A percentile compares a stretch with the other conserved stretches of the same genome.
These are phyloP conservation scores for Naganishia sp. DNA, from an alignment of 1,284 basidiomycete genomes.

Conservation along the genomic window DNA sequence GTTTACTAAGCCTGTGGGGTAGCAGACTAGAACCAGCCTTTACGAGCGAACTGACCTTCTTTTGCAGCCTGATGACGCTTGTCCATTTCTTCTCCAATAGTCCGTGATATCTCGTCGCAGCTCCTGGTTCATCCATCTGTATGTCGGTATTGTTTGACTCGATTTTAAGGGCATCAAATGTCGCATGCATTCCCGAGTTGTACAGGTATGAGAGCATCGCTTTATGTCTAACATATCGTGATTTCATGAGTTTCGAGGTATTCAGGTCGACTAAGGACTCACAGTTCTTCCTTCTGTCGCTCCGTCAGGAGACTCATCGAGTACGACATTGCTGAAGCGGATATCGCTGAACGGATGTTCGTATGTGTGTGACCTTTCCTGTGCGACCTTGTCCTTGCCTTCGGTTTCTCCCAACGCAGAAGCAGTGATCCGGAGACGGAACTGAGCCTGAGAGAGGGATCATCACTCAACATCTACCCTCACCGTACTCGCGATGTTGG, in stretches of 20 bases:
- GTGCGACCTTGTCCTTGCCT: too few species aligned
- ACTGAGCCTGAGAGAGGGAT: neutral
- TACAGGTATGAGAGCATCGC: constrained; percentile 82
- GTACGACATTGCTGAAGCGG: constrained; percentile 10
- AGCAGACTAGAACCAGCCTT: neutral
- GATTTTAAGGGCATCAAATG: constrained; percentile 65
- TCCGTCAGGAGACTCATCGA: constrained; percentile 60
- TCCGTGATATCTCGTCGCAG: constrained; percentile 67
- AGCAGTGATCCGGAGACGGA: neutral
- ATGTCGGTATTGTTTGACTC: constrained; percentile 66
- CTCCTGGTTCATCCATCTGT: constrained; percentile 71
- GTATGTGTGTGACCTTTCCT: neutral
- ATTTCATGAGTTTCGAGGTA: neutral
- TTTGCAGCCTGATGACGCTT: constrained; percentile 85
- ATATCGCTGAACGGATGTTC: too few species aligned
- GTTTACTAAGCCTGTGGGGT: neutral
- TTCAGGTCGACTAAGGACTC: constrained; percentile 44
- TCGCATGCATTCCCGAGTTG: constrained; percentile 63
- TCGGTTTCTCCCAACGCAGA: too few species aligned
- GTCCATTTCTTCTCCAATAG: constrained; percentile 95
- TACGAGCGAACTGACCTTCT: constrained; percentile 65
- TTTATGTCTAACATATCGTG: constrained; percentile 63
- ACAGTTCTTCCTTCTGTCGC: constrained; percentile 81
- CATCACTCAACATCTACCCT: constrained; percentile 23
- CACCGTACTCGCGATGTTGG: too few species aligned